phyloP scores from a whole-genome alignment of 2,329 filamentous ascomycete species.

The Xylaria sp. region DNA sequence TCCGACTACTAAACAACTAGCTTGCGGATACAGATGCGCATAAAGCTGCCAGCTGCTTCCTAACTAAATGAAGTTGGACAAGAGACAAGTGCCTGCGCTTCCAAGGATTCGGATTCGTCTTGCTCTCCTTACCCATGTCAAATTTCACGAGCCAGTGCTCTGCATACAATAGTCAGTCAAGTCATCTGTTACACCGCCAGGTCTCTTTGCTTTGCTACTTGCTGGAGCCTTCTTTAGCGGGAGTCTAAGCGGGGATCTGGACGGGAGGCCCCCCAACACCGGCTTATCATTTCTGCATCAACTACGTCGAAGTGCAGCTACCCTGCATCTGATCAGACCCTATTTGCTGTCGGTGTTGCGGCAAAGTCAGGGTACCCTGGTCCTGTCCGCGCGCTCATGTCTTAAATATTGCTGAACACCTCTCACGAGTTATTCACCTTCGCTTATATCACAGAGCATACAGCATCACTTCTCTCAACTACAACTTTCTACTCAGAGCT shows the following conservation, averaged over 20 bases:
- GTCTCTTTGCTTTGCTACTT: not conserved
- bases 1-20: not conserved
- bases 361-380: constrained; percentile 22
- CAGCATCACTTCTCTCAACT: constrained; percentile 15
- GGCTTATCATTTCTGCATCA: constrained; percentile 28
- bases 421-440: constrained; percentile 11
- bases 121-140: constrained; percentile 11
- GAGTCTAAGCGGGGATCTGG: not conserved
- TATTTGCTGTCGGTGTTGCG: constrained; percentile 23
- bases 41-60: not conserved
- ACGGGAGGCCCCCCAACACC: constrained; percentile 34
- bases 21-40: not conserved
- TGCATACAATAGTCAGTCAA: not conserved
- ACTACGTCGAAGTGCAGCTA: constrained; percentile 39
- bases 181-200: constrained; percentile 10
- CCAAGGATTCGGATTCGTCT: not conserved
- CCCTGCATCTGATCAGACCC: constrained; percentile 33
- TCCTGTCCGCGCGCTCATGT: constrained; percentile 4
- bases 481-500: not conserved
- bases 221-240: constrained; percentile 18
- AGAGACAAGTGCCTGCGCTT: not conserved
- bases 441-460: not conserved
- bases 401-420: constrained; percentile 30
- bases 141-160: not conserved
- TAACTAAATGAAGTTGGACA: constrained; percentile 6